Evolutionary conservation across 1,284 basidiomycete genomes (phyloP).

Genomic region (Cryptococcus sp.): DNA sequence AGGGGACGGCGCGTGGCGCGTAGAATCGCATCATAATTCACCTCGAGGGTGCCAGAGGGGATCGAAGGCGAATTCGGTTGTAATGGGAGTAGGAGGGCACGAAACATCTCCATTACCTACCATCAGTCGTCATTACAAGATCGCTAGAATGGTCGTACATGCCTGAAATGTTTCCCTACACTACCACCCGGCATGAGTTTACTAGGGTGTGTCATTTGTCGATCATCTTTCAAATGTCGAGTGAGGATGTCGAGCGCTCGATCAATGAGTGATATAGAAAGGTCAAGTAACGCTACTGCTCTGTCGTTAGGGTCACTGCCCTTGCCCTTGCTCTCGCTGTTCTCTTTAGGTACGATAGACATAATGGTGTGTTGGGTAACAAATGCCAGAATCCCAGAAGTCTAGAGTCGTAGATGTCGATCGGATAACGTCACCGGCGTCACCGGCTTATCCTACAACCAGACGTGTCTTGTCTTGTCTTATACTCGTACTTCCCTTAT

Average conservation of each 20-base stretch:
- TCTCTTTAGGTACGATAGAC: too few species aligned
- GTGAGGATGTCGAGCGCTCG: constrained; percentile 32
- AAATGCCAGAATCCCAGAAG: too few species aligned
- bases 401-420: too few species aligned
- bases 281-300: constrained; percentile 28
- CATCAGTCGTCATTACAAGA: not conserved
- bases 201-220: constrained; percentile 28
- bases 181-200: constrained; percentile 39
- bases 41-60: constrained; percentile 10
- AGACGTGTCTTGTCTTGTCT: not conserved
- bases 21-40: constrained; percentile 40
- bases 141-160: constrained; percentile 20
- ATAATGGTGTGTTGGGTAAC: too few species aligned
- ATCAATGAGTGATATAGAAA: constrained; percentile 34
- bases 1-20: constrained; percentile 21
- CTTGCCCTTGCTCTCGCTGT: too few species aligned
- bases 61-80: constrained; percentile 2
- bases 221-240: constrained; percentile 21
- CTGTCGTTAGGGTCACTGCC: constrained; percentile 19
- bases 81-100: constrained; percentile 32
- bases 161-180: constrained; percentile 42
- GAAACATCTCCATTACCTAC: constrained; percentile 39
- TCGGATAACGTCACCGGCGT: not conserved
- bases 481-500: not conserved
- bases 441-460: not conserved